phyloP scores from a whole-genome alignment of 495 filamentous ascomycete genomes.

The Elaphomyces granulatus region DNA sequence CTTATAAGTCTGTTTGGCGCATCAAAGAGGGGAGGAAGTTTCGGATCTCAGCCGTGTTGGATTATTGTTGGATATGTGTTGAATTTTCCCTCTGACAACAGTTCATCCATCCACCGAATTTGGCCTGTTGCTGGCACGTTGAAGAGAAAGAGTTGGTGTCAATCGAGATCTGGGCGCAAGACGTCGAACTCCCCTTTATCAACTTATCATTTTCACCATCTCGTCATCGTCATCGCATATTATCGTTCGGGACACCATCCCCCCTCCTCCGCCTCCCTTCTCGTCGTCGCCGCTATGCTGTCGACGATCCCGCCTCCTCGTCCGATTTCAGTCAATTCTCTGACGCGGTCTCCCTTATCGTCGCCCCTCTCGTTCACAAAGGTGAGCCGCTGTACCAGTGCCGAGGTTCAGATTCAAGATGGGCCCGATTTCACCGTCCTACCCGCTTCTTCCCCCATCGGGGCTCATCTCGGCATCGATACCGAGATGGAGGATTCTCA shows the following conservation, averaged over 20 bases:
- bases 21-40: no score
- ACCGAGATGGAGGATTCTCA: slow-evolving; percentile 16
- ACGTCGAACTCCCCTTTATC: slow-evolving; percentile 3
- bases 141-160: no score
- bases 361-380: slow-evolving; percentile 12
- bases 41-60: no score
- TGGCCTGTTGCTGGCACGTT: no score
- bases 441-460: slow-evolving; percentile 10
- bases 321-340: slow-evolving; percentile 23
- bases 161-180: no score
- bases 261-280: slow-evolving; percentile 2
- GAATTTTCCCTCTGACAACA: no score
- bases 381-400: slow-evolving; percentile 15
- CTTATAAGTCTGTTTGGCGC: no score
- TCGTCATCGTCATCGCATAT: slow-evolving; percentile 1
- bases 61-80: no score
- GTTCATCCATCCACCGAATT: no score
- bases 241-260: slow-evolving; percentile 2
- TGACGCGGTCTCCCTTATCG: slow-evolving; percentile 13
- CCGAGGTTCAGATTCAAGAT: slow-evolving; percentile 15
- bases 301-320: slow-evolving; percentile 23
- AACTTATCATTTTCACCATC: slow-evolving; percentile 4
- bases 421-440: slow-evolving; percentile 6
- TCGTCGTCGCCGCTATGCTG: slow-evolving; percentile 15
- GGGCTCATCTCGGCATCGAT: slow-evolving; percentile 13